Percentiles rank a stretch among this genome's conserved stretches.
phyloP scores from a whole-genome alignment of 257 asterid genomes.

The Primulina eburnea region DNA sequence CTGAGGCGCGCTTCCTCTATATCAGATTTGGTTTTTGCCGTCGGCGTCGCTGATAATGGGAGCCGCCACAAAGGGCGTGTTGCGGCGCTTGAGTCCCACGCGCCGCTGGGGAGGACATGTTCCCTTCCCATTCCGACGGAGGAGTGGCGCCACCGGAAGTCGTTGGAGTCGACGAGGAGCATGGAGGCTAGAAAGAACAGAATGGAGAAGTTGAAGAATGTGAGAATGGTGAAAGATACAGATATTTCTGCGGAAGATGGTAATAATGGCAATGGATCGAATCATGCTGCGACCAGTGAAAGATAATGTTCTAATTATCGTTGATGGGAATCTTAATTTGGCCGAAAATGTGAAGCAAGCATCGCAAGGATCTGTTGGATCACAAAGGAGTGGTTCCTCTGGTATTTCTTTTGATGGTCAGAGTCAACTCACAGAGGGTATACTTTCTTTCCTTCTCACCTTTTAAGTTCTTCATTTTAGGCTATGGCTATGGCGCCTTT shows the following conservation, averaged over 20 bases:
- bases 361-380: conserved; percentile 36
- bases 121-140: conserved; percentile 58
- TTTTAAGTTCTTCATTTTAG: neutral
- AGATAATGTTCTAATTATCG: conserved; percentile 16
- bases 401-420: conserved; percentile 35
- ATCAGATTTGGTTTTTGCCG: conserved; percentile 30
- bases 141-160: conserved; percentile 43
- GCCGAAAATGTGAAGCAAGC: conserved; percentile 20
- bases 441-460: neutral
- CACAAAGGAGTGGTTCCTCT: conserved; percentile 43
- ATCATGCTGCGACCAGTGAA: conserved; percentile 14
- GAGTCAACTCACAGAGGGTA: conserved; percentile 41
- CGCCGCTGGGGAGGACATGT: conserved; percentile 52
- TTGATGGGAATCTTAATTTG: neutral
- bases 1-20: conserved; percentile 61
- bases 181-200: conserved; percentile 46
- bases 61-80: conserved; percentile 22
- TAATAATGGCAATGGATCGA: conserved; percentile 5
- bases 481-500: neutral
- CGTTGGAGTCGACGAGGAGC: conserved; percentile 40
- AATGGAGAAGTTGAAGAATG: conserved; percentile 39
- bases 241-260: conserved; percentile 24
- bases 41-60: conserved; percentile 23
- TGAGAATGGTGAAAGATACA: conserved; percentile 24
- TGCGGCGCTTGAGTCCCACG: conserved; percentile 27